Percentiles rank a stretch among this genome's conserved stretches.
phyloP scores from a whole-genome alignment of 2,329 filamentous ascomycete species.

The Cladorrhinum sp. region DNA sequence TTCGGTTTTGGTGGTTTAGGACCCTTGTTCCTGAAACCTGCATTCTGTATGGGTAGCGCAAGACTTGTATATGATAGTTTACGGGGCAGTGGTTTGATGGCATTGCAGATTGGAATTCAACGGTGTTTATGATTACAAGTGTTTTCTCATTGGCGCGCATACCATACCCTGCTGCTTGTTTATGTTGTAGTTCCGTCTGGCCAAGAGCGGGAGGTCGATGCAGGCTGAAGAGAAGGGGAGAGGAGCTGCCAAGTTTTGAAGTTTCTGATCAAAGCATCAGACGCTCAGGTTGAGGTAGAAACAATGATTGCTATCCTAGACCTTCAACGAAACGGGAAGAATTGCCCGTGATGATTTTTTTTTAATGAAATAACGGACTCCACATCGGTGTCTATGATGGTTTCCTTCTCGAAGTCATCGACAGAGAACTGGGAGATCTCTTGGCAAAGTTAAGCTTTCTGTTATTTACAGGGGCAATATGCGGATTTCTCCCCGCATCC shows the following conservation, averaged over 20 bases:
- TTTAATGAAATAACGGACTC: no score
- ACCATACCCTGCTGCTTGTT: neutral
- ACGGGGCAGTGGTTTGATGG: slow-evolving; percentile 17
- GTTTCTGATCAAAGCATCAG: neutral
- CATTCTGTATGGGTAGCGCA: slow-evolving; percentile 18
- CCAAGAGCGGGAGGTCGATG: neutral
- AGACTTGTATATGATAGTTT: slow-evolving; percentile 23
- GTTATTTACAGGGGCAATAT: neutral
- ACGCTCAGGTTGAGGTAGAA: no score
- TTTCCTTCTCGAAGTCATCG: no score
- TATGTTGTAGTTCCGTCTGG: neutral
- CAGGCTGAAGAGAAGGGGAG: neutral
- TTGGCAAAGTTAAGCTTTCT: neutral
- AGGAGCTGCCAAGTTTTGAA: neutral
- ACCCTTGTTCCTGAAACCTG: neutral
- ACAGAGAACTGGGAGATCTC: neutral
- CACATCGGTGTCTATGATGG: no score
- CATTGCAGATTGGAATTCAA: slow-evolving; percentile 27
- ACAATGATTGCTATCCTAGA: no score
- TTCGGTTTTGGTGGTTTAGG: slow-evolving; percentile 9
- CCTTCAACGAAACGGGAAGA: no score
- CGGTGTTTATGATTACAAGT: neutral
- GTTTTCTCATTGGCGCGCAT: neutral
- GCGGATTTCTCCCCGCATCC: slow-evolving; percentile 5
- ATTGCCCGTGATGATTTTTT: no score